phyloP scores from a whole-genome alignment of 2,329 filamentous ascomycete species.

The Stachybotrys chlorohalonatus region DNA sequence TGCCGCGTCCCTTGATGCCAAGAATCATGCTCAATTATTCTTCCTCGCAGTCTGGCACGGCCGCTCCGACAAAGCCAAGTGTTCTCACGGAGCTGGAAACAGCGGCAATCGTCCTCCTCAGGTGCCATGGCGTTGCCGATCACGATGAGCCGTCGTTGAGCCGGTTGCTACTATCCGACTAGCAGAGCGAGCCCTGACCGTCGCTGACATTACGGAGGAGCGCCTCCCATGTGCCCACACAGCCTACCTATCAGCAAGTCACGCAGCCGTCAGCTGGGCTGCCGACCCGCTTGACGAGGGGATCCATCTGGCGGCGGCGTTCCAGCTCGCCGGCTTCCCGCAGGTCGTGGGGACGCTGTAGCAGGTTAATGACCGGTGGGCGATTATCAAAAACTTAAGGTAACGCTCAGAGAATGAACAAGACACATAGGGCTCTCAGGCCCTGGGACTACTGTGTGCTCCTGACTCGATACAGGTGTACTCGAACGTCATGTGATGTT shows the following conservation, averaged over 20 bases:
- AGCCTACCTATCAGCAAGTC: slow-evolving; percentile 29
- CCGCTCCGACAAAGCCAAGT: no score
- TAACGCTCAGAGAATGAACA: no score
- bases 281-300: slow-evolving; percentile 21
- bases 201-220: slow-evolving; percentile 6
- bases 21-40: no score
- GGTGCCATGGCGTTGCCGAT: slow-evolving; percentile 17
- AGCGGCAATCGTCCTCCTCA: no score
- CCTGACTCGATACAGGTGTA: no score
- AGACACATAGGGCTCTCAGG: no score
- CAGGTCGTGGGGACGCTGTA: not conserved
- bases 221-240: slow-evolving; percentile 8
- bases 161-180: slow-evolving; percentile 4
- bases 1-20: no score
- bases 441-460: no score
- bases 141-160: slow-evolving; percentile 5
- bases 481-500: no score
- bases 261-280: slow-evolving; percentile 15
- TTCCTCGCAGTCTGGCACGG: no score
- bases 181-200: slow-evolving; percentile 3
- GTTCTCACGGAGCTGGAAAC: no score
- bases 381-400: no score
- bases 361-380: not conserved
- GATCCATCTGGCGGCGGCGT: slow-evolving; percentile 21
- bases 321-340: not conserved